Evolutionary conservation across 139 green algal species (phyloP), one percentile per base, ranked within the genome.

Genomic region (Volvox africanus): DNA sequence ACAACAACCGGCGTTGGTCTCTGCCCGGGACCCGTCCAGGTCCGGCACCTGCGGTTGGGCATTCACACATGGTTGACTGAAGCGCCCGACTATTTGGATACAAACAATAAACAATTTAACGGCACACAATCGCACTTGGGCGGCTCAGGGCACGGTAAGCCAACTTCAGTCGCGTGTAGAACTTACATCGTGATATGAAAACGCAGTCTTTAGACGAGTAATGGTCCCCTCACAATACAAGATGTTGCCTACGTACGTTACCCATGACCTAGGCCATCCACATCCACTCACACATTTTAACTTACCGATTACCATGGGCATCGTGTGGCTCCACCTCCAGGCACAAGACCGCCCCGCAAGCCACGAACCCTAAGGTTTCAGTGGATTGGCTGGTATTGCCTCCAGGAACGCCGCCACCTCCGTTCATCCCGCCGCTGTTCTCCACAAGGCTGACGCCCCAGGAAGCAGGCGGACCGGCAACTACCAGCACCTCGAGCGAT

Each of bases 261-360:
- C n/a, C n/a, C n/a, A n/a, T n/a, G n/a, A n/a, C n/a, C n/a, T n/a
- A n/a, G n/a, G n/a, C n/a, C 44, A 55, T 9, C 44, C 44, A 55
- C 44, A 55, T 55, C 44, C 44, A 55, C 44, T 55, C 44, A 55
- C 44, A 55, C 5, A 55, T 55, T 5, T 9, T 9, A 9, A 55
- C 84, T 22, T 36, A 96, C 93, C 92, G 89, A 93, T 97, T 97
- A 80, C 88, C 82, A 87, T 89, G 93, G 2, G 50, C 68, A 85
- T 97, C 96, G 55, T 94, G 67, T 0, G 93, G 93, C 85, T 95
- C 89, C 1, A 97, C 62, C 89, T 97, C 94, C 37, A 97, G 71
- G 24, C 67, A 84, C 86, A 97, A 94, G 14, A 89, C 79, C 50
- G 89, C 78, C 0, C 95, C 95, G 80, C 95, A 96, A 22, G 77